Evolutionary conservation across 192 early-diverging fungal species (phyloP), one percentile per base, ranked within the genome.

Genomic region (Coemansia sp.): DNA sequence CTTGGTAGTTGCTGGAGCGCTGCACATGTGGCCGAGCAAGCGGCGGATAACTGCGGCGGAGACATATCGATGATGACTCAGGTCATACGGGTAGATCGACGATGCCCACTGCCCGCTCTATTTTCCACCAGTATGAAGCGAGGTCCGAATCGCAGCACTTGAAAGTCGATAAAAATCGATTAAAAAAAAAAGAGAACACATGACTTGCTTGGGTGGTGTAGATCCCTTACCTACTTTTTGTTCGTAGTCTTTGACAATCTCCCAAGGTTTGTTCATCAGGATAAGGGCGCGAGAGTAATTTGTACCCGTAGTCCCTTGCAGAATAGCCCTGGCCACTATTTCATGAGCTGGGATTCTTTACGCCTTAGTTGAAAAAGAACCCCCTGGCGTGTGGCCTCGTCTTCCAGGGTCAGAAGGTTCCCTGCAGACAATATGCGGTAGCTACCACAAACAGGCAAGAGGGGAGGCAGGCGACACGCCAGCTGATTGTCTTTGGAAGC

Each of bases 81-180:
- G 51, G 51, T 27, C 51, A 27, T 12, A 29, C 51, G 10, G 51
- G 4, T 31, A 17, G 25, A 32, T 32, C 25, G 55, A 58, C 15
- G 29, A 29, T 58, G 27, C 15, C 55, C 11, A 55, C 14, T 5
- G 14, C 25, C 55, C 55, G 55, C 55, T 1, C 55, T 17, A 17
- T 58, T 58, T 58, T 58, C 55, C 55, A 58, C 55, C 55, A 32
- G 29, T 58, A 32, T 29, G 19, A 23, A 51, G 29, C 55, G 4
- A 58, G 55, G 15, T 29, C 55, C 55, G 25, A 58, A 15, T 29
- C 29, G 55, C 55, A 32, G 29, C 14, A 29, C 55, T 58, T 27
- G 27, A 25, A 29, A 15, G 25, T 31, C 14, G 39, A 34, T 12
- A 29, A 31, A n/a, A 27, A 27, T 27, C 25, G 25, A 27, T 27